These are phyloP conservation scores for Smallanthus sonchifolius DNA, from an alignment of 129 eudicot genomes.

Conservation along the genomic window DNA sequence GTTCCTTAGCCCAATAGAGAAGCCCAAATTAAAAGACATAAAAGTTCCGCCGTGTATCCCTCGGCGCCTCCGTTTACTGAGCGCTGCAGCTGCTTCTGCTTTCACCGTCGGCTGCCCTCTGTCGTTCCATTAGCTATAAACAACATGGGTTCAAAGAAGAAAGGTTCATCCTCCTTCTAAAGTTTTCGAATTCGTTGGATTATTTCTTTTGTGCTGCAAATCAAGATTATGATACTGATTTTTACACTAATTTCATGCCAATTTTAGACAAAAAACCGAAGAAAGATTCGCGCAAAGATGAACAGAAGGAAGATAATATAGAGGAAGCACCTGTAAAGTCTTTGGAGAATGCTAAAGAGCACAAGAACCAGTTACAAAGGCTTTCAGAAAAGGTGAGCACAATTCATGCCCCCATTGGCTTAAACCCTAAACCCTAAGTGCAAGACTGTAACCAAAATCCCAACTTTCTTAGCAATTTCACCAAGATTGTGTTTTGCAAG, in stretches of 20 bases:
- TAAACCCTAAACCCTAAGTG: slow-evolving; percentile 1
- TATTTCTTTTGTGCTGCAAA: neutral
- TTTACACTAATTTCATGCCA: neutral
- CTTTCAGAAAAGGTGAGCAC: slow-evolving; percentile 56
- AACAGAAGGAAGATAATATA: slow-evolving; percentile 19
- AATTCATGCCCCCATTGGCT: neutral
- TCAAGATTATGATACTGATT: neutral
- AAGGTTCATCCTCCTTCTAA: slow-evolving; percentile 21
- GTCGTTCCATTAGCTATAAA: neutral
- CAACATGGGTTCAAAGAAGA: slow-evolving; percentile 35
- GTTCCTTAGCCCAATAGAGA: neutral
- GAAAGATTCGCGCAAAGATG: slow-evolving; percentile 9
- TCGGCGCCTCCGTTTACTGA: neutral
- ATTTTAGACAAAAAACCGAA: slow-evolving; percentile 37
- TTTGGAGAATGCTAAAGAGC: slow-evolving; percentile 36
- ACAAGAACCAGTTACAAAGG: slow-evolving; percentile 51
- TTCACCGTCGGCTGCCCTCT: neutral
- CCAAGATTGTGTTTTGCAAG: neutral
- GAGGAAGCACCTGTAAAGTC: slow-evolving; percentile 26
- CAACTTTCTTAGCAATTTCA: neutral
- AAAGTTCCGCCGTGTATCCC: neutral
- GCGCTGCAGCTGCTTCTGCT: neutral
- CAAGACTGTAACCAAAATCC: neutral
- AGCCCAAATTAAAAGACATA: neutral
- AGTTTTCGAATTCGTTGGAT: neutral